Conservation (phyloP, 2,329 filamentous ascomycete genomes). For the Cryphonectria nitschkei region DNA sequence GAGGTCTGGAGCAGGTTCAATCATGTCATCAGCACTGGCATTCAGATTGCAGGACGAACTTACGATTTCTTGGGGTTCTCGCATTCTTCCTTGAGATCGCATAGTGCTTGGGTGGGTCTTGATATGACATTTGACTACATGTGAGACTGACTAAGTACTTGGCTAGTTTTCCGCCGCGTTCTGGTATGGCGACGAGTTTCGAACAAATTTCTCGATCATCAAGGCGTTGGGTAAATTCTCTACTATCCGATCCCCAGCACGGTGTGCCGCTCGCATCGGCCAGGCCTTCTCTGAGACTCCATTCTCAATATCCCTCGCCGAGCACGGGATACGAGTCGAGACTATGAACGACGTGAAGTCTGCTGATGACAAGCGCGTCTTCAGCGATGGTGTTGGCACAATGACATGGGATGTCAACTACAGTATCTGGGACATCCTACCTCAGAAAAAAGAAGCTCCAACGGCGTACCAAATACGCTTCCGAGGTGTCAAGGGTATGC, state of each 20-base stretch:
- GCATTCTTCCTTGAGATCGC: conserved; percentile 74
- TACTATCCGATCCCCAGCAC: conserved; percentile 55
- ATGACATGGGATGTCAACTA: conserved; percentile 65
- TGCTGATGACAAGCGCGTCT: conserved; percentile 56
- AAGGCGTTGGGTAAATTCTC: conserved; percentile 53
- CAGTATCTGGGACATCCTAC: conserved; percentile 61
- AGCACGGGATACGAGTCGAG: conserved; percentile 39
- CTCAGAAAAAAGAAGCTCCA: conserved; percentile 52
- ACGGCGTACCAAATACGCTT: conserved; percentile 77
- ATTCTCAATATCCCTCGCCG: conserved; percentile 57
- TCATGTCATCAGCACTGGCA: conserved; percentile 57
- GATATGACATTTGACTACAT: background rate
- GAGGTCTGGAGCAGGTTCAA: conserved; percentile 64
- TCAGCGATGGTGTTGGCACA: conserved; percentile 80
- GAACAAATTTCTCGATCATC: conserved; percentile 50
- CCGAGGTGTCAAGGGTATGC: conserved; percentile 77
- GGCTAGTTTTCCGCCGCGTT: conserved; percentile 55
- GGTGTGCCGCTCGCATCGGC: conserved; percentile 62
- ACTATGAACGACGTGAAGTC: conserved; percentile 57
- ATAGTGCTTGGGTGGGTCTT: conserved; percentile 60
- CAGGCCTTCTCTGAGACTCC: conserved; percentile 78
- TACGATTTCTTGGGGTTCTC: conserved; percentile 78
- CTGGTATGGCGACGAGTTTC: conserved; percentile 39
- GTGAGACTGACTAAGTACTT: background rate
- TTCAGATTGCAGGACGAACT: conserved; percentile 64